Percentiles rank a stretch among this genome's conserved stretches.
phyloP scores from a whole-genome alignment of 345 rosid genomes.

The Corchorus olitorius region DNA sequence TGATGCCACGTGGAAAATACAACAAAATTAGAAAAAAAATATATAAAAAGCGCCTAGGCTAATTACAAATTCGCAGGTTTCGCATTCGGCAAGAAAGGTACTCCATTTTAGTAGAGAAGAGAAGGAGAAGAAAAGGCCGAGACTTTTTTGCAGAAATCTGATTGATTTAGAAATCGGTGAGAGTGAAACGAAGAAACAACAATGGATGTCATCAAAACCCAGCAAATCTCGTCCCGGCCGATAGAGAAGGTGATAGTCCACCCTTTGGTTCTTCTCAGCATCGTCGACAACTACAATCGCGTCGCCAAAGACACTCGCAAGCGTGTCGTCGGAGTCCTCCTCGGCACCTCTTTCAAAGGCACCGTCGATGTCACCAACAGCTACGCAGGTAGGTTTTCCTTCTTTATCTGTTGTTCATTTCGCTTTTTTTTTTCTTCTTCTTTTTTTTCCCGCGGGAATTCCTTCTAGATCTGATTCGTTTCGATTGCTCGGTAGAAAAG shows the following conservation, averaged over 20 bases:
- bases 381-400: conserved; percentile 63
- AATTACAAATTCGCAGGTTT: too few relatives aligned
- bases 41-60: too few relatives aligned
- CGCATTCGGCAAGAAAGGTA: too few relatives aligned
- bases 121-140: neutral
- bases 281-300: conserved; percentile 93
- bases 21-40: too few relatives aligned
- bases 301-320: conserved; percentile 90
- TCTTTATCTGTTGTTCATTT: neutral
- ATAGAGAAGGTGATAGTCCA: conserved; percentile 94
- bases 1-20: too few relatives aligned
- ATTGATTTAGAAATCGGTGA: too few relatives aligned
- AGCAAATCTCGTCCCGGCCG: conserved; percentile 74
- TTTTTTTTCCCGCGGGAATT: neutral
- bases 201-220: conserved; percentile 96
- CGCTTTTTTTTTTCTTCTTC: neutral
- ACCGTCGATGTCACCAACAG: conserved; percentile 89
- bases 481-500: neutral
- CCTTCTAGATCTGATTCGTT: conserved; percentile 9
- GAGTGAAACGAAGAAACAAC: neutral
- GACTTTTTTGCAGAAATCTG: neutral
- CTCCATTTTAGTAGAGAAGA: too few relatives aligned
- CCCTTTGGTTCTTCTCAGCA: conserved; percentile 92
- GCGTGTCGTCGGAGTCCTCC: conserved; percentile 84
- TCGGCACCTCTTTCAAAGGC: conserved; percentile 77